Evolutionary conservation across 768 basidiomycete species (phyloP), one percentile per base, ranked within the genome.

Genomic region (Porphyrellus cyaneotinctus): DNA sequence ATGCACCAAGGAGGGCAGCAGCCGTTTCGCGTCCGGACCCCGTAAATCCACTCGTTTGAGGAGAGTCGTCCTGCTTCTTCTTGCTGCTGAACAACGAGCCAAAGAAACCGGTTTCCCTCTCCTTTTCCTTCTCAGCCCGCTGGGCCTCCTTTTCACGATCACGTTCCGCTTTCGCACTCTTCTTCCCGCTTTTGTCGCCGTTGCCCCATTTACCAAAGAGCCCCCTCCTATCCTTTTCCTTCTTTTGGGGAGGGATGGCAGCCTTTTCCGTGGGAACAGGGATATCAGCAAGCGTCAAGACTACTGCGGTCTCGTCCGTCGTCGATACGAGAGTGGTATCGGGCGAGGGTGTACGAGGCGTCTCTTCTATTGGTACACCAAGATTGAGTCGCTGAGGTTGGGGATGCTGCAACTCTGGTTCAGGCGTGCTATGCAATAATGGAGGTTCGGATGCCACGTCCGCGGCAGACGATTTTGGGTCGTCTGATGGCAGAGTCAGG

Each of bases 21-120:
- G 94, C 94, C 1, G 91, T 81, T 58, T 95, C 91, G 26, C 90
- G 85, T 35, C 90, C 92, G 18, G 83, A 75, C n/a, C 74, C 71
- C 20, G 75, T 53, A 57, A 64, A 65, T 45, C 58, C 66, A 14
- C 68, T 49, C 20, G 69, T 53, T 47, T 72, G 58, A 24, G 78
- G 68, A 43, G 75, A 67, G 39, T 95, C 91, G 37, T 91, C 87
- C 60, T 84, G 85, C 78, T 94, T 97, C 78, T 90, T 92, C 67
- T 81, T 84, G 58, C 85, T 78, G 22, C 91, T 85, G 67, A 97
- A 97, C 4, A 97, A 75, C 12, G 91, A 91, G 2, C 93, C 92
- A 58, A 98, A 92, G 75, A 97, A 97, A 2, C 92, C 79, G 18
- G 81, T 72, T n/a, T 88, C 86, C 58, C 78, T 76, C 54, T 77